Evolutionary conservation across 2,329 filamentous ascomycete species (phyloP), one percentile per base, ranked within the genome.

Genomic region (Cytospora piceae): DNA sequence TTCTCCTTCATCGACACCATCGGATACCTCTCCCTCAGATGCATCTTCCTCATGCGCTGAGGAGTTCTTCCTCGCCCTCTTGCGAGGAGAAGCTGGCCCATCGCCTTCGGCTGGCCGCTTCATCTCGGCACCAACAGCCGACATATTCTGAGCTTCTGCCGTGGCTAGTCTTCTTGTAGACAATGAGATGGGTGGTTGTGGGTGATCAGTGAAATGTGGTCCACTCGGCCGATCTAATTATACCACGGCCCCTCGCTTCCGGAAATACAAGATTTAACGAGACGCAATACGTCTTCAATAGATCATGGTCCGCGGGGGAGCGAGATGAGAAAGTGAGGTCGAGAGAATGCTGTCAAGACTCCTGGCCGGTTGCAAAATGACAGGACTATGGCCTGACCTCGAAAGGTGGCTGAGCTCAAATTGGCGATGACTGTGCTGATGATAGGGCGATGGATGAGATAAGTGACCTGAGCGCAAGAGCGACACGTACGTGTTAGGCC

Each of bases 311-410:
- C 58, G 27, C 17, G 15, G 27, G 20, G 12, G 39, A 60, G 24
- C 39, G 56, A 64, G 46, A 49, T 49, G 24, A 24, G n/a, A 22
- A 24, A 49, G 20, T 49, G 4, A 20, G 46, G 46, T 49, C 46
- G n/a, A 22, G 46, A 49, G 46, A 24, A 24, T 22, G 46, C 46
- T n/a, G 46, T 49, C 11, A 24, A 24, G 9, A 24, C 46, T 49
- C 11, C n/a, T 12, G 11, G 7, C 12, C 9, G n/a, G 12, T 4
- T 29, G 20, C n/a, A 49, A 54, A 24, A 65, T 65, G 66, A 66
- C 51, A 61, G 51, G 51, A 61, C 31, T 55, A 46, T 65, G 66
- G 66, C 58, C 58, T 67, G 66, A 65, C 53, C 62, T 60, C 63
- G 63, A 64, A 64, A 42, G 63, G 63, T 64, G 63, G 53, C 51